Conservation (phyloP, 148 eudicot genomes). For the Bassia scoparia region DNA sequence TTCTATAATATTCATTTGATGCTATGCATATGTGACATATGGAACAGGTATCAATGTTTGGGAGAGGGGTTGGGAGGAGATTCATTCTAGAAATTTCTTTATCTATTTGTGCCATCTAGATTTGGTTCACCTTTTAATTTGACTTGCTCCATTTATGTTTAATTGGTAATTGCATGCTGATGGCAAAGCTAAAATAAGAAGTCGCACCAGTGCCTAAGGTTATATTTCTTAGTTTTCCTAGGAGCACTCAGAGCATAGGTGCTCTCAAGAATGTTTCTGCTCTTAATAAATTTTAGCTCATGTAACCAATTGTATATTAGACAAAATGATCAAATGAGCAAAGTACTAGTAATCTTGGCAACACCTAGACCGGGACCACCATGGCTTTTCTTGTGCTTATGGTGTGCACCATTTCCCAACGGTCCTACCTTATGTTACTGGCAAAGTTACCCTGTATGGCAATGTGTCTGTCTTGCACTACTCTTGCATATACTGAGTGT, state of each 20-base stretch:
- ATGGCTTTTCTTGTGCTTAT: no score
- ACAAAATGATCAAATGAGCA: no score
- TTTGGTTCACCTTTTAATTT: conserved; percentile 1
- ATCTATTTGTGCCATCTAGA: not conserved
- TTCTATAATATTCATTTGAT: not conserved
- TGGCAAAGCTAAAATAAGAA: conserved; percentile 11
- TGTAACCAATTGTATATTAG: no score
- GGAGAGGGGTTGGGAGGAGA: not conserved
- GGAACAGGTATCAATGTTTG: not conserved
- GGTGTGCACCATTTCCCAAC: no score
- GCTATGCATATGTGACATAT: not conserved
- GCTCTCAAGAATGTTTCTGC: no score
- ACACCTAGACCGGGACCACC: no score
- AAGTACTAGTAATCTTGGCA: no score
- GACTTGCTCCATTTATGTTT: not conserved
- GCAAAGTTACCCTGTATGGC: conserved; percentile 28
- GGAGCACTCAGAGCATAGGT: not conserved
- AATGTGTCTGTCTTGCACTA: conserved; percentile 21
- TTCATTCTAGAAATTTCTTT: not conserved
- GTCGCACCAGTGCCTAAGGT: conserved; percentile 6
- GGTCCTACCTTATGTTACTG: conserved; percentile 29
- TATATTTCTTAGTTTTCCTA: not conserved
- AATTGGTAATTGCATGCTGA: not conserved
- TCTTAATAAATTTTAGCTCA: no score
- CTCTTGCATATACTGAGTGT: not conserved